Evolutionary conservation across 2,329 filamentous ascomycete species (phyloP).

Genomic region (Hymenoscyphus fructigenus): DNA sequence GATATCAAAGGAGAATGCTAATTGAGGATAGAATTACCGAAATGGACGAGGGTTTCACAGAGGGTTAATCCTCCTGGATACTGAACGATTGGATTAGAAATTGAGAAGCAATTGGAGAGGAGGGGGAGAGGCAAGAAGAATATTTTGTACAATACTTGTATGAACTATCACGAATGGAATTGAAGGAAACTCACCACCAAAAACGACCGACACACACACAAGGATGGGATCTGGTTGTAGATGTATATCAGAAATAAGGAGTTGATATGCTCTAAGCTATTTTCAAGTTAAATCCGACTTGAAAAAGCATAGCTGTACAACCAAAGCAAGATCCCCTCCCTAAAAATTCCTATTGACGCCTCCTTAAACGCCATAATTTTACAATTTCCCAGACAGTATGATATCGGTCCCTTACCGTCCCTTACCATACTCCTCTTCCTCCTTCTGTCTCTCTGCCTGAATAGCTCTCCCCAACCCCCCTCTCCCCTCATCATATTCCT

Average conservation of each 20-base stretch:
- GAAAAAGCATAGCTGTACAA: constrained; percentile 7
- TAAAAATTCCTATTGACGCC: constrained; percentile 22
- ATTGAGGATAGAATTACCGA: constrained; percentile 63
- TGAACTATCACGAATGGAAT: neutral
- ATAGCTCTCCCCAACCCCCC: constrained; percentile 84
- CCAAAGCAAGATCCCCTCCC: constrained; percentile 18
- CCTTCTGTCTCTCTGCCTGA: constrained; percentile 58
- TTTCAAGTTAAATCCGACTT: neutral
- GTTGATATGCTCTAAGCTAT: neutral
- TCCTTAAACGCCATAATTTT: constrained; percentile 19
- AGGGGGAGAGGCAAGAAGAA: neutral
- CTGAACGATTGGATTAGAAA: constrained; percentile 43
- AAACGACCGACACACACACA: neutral
- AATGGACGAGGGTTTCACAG: constrained; percentile 96
- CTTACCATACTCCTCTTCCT: constrained; percentile 59
- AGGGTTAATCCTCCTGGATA: constrained; percentile 93
- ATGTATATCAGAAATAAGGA: constrained; percentile 9
- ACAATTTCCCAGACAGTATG: constrained; percentile 6
- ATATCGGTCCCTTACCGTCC: constrained; percentile 44
- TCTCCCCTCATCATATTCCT: constrained; percentile 93
- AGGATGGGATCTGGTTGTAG: neutral
- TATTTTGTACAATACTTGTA: constrained; percentile 26
- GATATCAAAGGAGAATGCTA: neutral
- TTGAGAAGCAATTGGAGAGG: neutral
- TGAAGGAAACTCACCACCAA: neutral